A percentile compares a stretch with the other conserved stretches of the same genome.
Conservation (phyloP, 73 alveolate genomes). For the Diophrys appendiculata region DNA sequence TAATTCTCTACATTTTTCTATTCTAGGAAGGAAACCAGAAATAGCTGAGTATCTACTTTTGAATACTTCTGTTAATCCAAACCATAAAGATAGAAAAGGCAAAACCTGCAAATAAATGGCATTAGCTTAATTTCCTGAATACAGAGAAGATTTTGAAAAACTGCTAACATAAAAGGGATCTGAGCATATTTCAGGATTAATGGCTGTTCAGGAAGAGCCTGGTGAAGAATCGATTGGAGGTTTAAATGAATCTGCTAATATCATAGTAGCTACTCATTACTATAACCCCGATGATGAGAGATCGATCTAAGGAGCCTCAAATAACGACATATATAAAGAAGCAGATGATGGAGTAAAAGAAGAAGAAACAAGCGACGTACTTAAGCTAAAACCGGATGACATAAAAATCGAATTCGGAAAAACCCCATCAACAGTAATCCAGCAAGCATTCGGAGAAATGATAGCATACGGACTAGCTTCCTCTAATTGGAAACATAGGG, state of each 20-base stretch:
- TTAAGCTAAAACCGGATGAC: slow-evolving; percentile 41
- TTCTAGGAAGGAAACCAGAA: slow-evolving; percentile 31
- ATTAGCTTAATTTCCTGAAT: background rate
- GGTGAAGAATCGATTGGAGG: too few relatives aligned
- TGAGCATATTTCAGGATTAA: background rate
- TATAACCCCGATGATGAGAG: slow-evolving; percentile 69
- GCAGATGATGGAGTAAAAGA: slow-evolving; percentile 24
- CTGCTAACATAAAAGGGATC: background rate
- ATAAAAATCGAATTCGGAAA: slow-evolving; percentile 57
- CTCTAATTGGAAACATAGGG: slow-evolving; percentile 47
- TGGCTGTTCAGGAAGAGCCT: slow-evolving; percentile 12
- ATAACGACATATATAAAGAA: slow-evolving; percentile 23
- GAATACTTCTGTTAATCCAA: slow-evolving; percentile 9
- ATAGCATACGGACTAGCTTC: slow-evolving; percentile 49
- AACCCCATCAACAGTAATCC: slow-evolving; percentile 38
- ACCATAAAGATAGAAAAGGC: background rate
- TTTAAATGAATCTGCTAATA: too few relatives aligned
- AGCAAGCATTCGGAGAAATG: slow-evolving; percentile 36
- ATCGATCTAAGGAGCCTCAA: slow-evolving; percentile 36
- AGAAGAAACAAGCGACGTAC: slow-evolving; percentile 14
- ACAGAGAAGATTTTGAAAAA: background rate
- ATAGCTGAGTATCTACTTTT: slow-evolving; percentile 7
- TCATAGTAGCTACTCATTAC: slow-evolving; percentile 51
- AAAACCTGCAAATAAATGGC: background rate
- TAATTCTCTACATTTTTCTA: slow-evolving; percentile 47